phyloP scores from a whole-genome alignment of 352 stramenopile species.

The Phytophthora tentaculata region DNA sequence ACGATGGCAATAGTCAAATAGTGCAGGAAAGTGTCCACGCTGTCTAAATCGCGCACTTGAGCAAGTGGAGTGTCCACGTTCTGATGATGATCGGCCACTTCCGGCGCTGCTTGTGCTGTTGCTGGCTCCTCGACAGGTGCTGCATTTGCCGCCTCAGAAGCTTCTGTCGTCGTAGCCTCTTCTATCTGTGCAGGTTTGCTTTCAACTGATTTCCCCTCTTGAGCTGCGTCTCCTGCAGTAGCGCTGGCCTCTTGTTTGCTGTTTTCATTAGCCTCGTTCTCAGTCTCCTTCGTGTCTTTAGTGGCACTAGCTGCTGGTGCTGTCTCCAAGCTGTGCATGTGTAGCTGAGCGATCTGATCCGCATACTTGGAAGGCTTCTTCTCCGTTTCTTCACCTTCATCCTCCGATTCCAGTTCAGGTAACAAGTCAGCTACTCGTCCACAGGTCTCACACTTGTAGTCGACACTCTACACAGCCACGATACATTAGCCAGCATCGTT shows the following conservation, averaged over 20 bases:
- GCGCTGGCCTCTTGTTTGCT: constrained; percentile 5
- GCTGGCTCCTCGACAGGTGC: constrained; percentile 6
- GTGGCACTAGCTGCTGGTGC: constrained; percentile 7
- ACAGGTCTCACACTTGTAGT: constrained; percentile 85
- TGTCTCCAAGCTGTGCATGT: constrained; percentile 79
- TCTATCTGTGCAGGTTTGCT: constrained; percentile 5
- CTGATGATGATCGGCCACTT: constrained; percentile 12
- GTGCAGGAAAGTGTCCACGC: constrained; percentile 70
- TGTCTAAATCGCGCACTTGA: constrained; percentile 46
- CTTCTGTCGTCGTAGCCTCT: constrained; percentile 11
- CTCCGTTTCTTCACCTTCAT: constrained; percentile 24
- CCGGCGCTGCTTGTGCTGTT: constrained; percentile 8
- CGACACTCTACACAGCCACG: constrained; percentile 51
- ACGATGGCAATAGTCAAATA: constrained; percentile 72
- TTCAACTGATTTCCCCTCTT: constrained; percentile 13
- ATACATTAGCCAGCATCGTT: constrained; percentile 2
- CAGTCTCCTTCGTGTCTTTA: constrained; percentile 21
- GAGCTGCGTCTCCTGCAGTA: background rate
- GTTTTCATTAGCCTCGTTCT: background rate
- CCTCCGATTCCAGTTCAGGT: constrained; percentile 48
- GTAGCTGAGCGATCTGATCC: constrained; percentile 80
- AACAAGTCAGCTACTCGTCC: constrained; percentile 70
- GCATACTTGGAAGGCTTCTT: constrained; percentile 75
- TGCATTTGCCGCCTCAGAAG: constrained; percentile 3
- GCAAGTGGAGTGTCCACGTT: constrained; percentile 16